Evolutionary conservation across 148 eudicot species (phyloP), one percentile per base, ranked within the genome.

Genomic region (Simmondsia chinensis): DNA sequence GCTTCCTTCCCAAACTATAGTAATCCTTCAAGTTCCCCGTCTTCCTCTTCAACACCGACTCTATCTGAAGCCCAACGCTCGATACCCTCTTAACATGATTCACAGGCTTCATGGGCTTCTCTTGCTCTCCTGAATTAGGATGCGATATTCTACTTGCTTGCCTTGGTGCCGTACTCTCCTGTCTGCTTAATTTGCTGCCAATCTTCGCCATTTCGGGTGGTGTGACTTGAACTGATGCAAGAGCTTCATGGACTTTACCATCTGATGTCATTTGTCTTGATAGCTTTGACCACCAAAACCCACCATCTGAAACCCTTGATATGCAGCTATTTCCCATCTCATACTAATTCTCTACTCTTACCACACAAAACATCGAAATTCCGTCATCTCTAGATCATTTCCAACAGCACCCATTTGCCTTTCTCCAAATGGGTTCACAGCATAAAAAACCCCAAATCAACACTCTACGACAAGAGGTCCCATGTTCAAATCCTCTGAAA

Each of bases 301-400:
- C 59, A 23, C 47, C 67, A 22, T 59, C 57, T 1, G 61, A 33
- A 26, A 64, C 16, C 43, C 35, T 80, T 15, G 79, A 68, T 11
- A 74, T 71, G 58, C 96, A 87, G 39, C 27, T 75, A 27, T 80
- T 83, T 32, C 96, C 96, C 96, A 87, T 87, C 52, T 57, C 47
- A 52, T 36, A 49, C 46, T 38, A 22, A 39, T n/a, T n/a, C n/a
- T 22, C n/a, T 39, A n/a, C 9, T 49, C 28, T 33, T 14, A 12
- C 21, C 21, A 14, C 30, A 29, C 15, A 24, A 26, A 24, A 18
- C 9, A 3, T 33, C 41, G 7, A n/a, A 15, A 4, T 1, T 11
- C 14, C n/a, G n/a, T 26, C 15, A n/a, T n/a, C n/a, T n/a, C n/a
- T 13, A 39, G 35, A 34, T 6, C 37, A 39, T 14, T 25, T 13